Percentiles rank a stretch among this genome's conserved stretches.
phyloP scores from a whole-genome alignment of 495 filamentous ascomycete genomes.

The Neurospora intermedia region DNA sequence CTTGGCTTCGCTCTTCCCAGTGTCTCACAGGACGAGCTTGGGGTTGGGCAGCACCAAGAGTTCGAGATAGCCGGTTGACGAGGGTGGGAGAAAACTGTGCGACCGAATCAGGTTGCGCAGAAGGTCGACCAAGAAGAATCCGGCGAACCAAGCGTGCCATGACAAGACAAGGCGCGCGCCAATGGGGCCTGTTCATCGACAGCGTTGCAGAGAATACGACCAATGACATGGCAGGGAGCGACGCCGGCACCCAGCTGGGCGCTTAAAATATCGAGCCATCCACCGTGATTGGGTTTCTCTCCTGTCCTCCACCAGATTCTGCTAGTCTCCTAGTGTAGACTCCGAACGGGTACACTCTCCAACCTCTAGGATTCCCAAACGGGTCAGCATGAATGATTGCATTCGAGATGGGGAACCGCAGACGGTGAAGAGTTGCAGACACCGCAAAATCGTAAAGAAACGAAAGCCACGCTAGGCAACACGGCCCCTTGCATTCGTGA shows the following conservation, averaged over 20 bases:
- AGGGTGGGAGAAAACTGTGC: background rate
- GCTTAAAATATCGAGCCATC: slow-evolving; percentile 20
- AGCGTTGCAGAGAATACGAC: slow-evolving; percentile 7
- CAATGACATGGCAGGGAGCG: slow-evolving; percentile 14
- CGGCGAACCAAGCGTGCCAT: slow-evolving; percentile 17
- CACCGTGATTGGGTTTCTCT: slow-evolving; percentile 13
- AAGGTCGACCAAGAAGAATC: background rate
- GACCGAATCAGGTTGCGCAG: slow-evolving; percentile 17
- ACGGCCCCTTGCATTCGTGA: background rate
- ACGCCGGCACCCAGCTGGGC: slow-evolving; percentile 16
- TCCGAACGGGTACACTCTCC: background rate
- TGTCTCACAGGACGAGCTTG: background rate
- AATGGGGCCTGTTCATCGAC: slow-evolving; percentile 11
- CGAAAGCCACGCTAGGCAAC: background rate
- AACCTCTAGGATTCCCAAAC: background rate
- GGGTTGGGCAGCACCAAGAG: slow-evolving; percentile 1
- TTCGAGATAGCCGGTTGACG: slow-evolving; percentile 1
- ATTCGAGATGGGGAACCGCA: background rate
- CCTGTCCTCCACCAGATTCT: background rate
- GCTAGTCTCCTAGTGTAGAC: background rate
- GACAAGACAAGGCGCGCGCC: slow-evolving; percentile 24
- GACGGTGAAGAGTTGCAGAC: background rate
- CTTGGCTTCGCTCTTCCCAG: background rate
- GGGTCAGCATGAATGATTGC: background rate
- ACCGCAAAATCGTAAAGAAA: background rate